phyloP scores from a whole-genome alignment of 805 yeast genomes.

The Yamadazyma laniorum region DNA sequence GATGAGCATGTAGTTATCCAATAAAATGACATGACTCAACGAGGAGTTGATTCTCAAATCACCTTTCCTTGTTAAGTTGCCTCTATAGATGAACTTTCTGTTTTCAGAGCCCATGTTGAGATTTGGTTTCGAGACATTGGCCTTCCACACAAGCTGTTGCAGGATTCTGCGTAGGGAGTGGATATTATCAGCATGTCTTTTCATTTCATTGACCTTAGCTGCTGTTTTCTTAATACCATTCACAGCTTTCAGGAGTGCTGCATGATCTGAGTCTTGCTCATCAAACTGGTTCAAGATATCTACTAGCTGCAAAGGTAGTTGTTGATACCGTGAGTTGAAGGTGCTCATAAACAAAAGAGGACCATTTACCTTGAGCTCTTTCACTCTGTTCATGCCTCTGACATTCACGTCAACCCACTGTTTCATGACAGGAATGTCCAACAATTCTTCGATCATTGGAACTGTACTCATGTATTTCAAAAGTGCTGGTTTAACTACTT shows the following conservation, averaged over 20 bases:
- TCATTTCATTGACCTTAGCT: conserved; percentile 56
- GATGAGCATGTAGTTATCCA: conserved; percentile 70
- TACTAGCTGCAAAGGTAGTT: conserved; percentile 59
- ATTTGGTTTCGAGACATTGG: conserved; percentile 42
- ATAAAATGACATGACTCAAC: conserved; percentile 50
- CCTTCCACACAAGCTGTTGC: conserved; percentile 53
- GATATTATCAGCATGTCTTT: conserved; percentile 58
- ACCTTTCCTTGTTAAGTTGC: conserved; percentile 58
- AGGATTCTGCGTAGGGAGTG: conserved; percentile 54
- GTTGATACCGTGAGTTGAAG: conserved; percentile 43
- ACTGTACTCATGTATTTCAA: conserved; percentile 57
- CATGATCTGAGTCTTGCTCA: conserved; percentile 49
- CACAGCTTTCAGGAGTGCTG: conserved; percentile 51
- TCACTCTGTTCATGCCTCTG: conserved; percentile 50
- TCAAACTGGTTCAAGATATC: conserved; percentile 52
- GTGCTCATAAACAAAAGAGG: conserved; percentile 40
- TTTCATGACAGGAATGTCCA: conserved; percentile 50
- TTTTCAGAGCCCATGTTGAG: conserved; percentile 52
- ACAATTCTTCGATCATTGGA: conserved; percentile 59
- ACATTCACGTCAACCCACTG: conserved; percentile 56
- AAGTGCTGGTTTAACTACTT: conserved; percentile 52
- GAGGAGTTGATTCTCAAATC: conserved; percentile 62
- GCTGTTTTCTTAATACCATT: conserved; percentile 56
- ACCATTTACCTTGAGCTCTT: conserved; percentile 41
- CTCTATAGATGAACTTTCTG: conserved; percentile 57